These are phyloP conservation scores for Physcomitrellopsis africana DNA, from an alignment of 225 moss, liverwort and hornwort genomes.

Conservation along the genomic window DNA sequence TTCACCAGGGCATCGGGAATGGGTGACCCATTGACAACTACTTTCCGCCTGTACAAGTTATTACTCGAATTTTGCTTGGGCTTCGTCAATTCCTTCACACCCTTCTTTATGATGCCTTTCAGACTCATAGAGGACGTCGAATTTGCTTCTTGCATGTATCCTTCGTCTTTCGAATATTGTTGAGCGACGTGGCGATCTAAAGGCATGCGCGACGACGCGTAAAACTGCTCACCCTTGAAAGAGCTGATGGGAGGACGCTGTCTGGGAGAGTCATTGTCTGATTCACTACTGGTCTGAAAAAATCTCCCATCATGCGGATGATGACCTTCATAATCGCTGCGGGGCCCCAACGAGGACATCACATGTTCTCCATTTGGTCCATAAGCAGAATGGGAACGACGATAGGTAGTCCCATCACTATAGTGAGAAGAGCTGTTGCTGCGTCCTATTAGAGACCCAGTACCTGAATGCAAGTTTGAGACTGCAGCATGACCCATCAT, in stretches of 20 bases:
- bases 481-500: conserved; percentile 37
- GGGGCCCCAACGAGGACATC: conserved; percentile 40
- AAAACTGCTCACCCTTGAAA: conserved; percentile 49
- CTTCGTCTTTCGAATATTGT: conserved; percentile 57
- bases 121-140: conserved; percentile 45
- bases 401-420: conserved; percentile 40
- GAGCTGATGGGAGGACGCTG: conserved; percentile 36
- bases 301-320: conserved; percentile 42
- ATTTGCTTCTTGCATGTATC: conserved; percentile 49
- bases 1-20: conserved; percentile 74
- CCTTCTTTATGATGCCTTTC: conserved; percentile 46
- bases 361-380: conserved; percentile 51
- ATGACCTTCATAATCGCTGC: conserved; percentile 42
- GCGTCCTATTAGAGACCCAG: conserved; percentile 40
- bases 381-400: conserved; percentile 46
- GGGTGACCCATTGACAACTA: conserved; percentile 74
- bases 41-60: conserved; percentile 61
- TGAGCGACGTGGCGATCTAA: conserved; percentile 49
- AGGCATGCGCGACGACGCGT: conserved; percentile 50
- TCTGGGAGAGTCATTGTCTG: conserved; percentile 69
- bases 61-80: conserved; percentile 39
- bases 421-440: conserved; percentile 35
- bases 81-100: conserved; percentile 61
- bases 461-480: conserved; percentile 36
- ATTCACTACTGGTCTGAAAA: conserved; percentile 76